Evolutionary conservation across 73 alveolate genomes (phyloP).

Genomic region (Paraurostyla sp.): DNA sequence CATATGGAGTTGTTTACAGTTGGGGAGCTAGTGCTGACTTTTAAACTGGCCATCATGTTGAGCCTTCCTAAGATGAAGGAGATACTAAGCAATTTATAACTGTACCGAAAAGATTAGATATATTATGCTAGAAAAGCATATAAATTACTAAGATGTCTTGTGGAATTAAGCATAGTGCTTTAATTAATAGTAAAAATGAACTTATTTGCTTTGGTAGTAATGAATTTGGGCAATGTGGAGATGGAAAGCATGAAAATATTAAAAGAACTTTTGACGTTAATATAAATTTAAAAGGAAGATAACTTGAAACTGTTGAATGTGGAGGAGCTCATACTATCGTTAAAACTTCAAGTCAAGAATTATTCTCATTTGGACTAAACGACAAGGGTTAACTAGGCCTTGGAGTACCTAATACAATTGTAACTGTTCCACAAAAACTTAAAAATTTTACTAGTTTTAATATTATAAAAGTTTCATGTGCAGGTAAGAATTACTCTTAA

Average conservation of each 20-base stretch:
- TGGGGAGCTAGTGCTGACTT: slow-evolving; percentile 68
- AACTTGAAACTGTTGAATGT: slow-evolving; percentile 48
- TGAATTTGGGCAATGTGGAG: slow-evolving; percentile 63
- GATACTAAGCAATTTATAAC: slow-evolving; percentile 9
- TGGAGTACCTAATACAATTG: slow-evolving; percentile 27
- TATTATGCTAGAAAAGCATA: not conserved
- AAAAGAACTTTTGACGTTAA: slow-evolving; percentile 36
- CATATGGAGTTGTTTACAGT: slow-evolving; percentile 43
- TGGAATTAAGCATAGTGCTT: slow-evolving; percentile 52
- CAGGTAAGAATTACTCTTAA: slow-evolving; percentile 33
- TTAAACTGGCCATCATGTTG: slow-evolving; percentile 57
- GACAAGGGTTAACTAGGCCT: slow-evolving; percentile 74
- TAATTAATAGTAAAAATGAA: slow-evolving; percentile 36
- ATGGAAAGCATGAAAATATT: slow-evolving; percentile 46
- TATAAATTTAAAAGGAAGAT: slow-evolving; percentile 35
- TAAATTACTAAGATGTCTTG: not conserved
- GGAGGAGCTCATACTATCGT: slow-evolving; percentile 81
- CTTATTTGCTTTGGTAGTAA: slow-evolving; percentile 53
- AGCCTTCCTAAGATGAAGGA: slow-evolving; percentile 40
- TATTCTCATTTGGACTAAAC: slow-evolving; percentile 71
- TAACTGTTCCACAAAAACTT: slow-evolving; percentile 60
- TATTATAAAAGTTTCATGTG: slow-evolving; percentile 40
- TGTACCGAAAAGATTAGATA: slow-evolving; percentile 29
- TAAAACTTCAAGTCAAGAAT: slow-evolving; percentile 22
- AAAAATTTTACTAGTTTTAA: slow-evolving; percentile 12